Evolutionary conservation across 108 stramenopile genomes (phyloP).

Genomic region (Skeletonema tropicum): DNA sequence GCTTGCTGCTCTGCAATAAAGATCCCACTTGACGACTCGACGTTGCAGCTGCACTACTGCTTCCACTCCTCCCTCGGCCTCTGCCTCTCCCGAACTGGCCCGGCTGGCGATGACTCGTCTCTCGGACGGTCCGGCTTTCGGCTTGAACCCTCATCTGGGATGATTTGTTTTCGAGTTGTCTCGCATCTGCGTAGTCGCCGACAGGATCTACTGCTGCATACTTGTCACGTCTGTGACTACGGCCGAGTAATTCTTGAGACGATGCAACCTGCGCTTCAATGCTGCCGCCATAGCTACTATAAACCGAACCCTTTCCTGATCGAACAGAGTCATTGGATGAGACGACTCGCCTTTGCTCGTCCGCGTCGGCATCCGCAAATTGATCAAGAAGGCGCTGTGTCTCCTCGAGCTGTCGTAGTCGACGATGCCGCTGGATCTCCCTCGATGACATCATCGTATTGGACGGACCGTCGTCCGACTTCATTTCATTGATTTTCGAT

Average conservation of each 20-base stretch:
- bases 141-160: background rate
- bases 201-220: background rate
- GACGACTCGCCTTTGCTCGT: background rate
- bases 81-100: background rate
- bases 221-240: background rate
- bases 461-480: background rate
- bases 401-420: slow-evolving; percentile 41
- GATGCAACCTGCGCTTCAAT: background rate
- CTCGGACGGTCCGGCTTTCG: background rate
- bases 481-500: slow-evolving; percentile 29
- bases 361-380: background rate
- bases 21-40: background rate
- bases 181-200: background rate
- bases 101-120: background rate
- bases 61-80: background rate
- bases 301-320: background rate
- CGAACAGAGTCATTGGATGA: background rate
- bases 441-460: slow-evolving; percentile 9
- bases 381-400: slow-evolving; percentile 37
- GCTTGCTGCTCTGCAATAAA: background rate
- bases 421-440: slow-evolving; percentile 38
- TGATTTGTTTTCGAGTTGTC: background rate
- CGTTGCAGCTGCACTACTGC: background rate
- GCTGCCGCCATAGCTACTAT: background rate
- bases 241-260: background rate